phyloP scores from a whole-genome alignment of 1,284 basidiomycete genomes.

The Paramarasmius palmivorus region DNA sequence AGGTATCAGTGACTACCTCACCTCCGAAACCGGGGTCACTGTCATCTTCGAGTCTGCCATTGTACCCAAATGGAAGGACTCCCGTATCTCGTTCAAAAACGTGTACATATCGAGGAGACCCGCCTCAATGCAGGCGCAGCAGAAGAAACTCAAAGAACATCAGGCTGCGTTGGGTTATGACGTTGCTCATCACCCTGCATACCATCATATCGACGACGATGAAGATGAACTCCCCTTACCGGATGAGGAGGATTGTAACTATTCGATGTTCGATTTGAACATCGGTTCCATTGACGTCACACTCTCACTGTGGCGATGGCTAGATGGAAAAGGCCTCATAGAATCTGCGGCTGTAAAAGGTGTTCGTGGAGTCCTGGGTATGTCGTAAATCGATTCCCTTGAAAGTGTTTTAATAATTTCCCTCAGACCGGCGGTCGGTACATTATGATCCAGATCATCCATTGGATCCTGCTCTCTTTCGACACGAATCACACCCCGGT shows the following conservation, averaged over 20 bases:
- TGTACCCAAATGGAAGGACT: conserved; percentile 97
- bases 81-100: conserved; percentile 94
- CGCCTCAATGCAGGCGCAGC: conserved; percentile 20
- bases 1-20: conserved; percentile 91
- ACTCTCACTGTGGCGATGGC: conserved; percentile 90
- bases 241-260: conserved; percentile 59
- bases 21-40: conserved; percentile 89
- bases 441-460: conserved; percentile 83
- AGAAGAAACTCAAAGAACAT: conserved; percentile 37
- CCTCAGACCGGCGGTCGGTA: conserved; percentile 85
- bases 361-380: conserved; percentile 90
- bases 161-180: conserved; percentile 69
- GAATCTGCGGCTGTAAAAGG: conserved; percentile 92
- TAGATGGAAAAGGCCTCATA: conserved; percentile 94
- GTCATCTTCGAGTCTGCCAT: conserved; percentile 98
- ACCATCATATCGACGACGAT: conserved; percentile 58
- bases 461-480: conserved; percentile 78
- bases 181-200: conserved; percentile 72
- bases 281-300: conserved; percentile 97
- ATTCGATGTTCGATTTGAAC: conserved; percentile 88
- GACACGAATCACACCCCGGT: conserved; percentile 73
- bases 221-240: conserved; percentile 34
- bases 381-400: conserved; percentile 22
- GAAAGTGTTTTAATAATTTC: conserved; percentile 3
- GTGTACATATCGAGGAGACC: conserved; percentile 92